phyloP scores from a whole-genome alignment of 345 rosid species.

The Mangifera indica region DNA sequence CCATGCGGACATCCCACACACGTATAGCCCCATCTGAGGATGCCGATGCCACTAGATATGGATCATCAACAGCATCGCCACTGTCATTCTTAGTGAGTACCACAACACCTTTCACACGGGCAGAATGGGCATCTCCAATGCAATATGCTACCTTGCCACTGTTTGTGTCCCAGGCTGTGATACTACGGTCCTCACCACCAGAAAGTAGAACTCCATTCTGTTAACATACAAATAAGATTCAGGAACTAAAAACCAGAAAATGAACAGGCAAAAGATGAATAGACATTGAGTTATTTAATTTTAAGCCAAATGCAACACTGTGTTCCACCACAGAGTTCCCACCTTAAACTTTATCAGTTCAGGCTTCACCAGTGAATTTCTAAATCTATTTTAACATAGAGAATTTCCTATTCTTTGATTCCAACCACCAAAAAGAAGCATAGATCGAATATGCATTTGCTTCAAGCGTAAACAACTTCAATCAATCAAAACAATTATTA shows the following conservation, averaged over 20 bases:
- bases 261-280: background rate
- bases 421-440: no score
- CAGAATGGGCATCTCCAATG: conserved; percentile 73
- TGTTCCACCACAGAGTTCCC: background rate
- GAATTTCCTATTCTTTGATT: no score
- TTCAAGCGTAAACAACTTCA: no score
- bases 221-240: conserved; percentile 15
- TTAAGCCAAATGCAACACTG: background rate
- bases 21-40: conserved; percentile 90
- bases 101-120: conserved; percentile 86
- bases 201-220: conserved; percentile 76
- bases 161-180: conserved; percentile 89
- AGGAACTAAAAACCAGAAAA: background rate
- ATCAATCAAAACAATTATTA: no score
- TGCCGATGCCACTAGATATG: conserved; percentile 74
- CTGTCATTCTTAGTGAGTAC: conserved; percentile 52
- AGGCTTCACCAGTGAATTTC: no score
- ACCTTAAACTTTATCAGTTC: background rate
- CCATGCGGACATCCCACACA: conserved; percentile 91
- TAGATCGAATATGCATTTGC: no score
- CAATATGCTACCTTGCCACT: conserved; percentile 75
- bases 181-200: conserved; percentile 82
- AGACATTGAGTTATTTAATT: background rate
- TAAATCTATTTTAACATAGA: no score
- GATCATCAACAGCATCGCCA: conserved; percentile 48